Evolutionary conservation across 208 protist species (phyloP), one percentile per base, ranked within the genome.

Genomic region (Lotmaria passim): DNA sequence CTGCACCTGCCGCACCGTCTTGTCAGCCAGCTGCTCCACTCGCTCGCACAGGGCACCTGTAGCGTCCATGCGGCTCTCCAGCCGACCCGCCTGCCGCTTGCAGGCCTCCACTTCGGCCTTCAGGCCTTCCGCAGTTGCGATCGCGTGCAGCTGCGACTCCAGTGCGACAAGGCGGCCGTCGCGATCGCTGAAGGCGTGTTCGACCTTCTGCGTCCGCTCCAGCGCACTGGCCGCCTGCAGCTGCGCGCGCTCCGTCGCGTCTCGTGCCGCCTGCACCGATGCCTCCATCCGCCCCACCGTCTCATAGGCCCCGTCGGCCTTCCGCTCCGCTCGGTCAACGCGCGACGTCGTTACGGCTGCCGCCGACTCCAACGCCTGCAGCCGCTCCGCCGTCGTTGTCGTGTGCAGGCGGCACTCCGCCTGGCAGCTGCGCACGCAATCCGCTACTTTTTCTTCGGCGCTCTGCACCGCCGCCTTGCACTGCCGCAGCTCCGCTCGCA

Each of bases 291-390:
- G 76, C 12, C 62, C 65, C 21, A 57, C 72, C 7, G 69, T 65
- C 23, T 91, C 85, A 47, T 87, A 78, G 34, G 81, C 80, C 26
- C 78, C 67, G 59, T 93, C 85, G 1, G 82, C 69, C 74, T 89
- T 93, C 43, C 81, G 75, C 79, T 95, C 87, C 38, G 84, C 87
- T 6, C 85, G 73, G 51, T 93, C 87, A 23, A 93, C 59, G 26
- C 83, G 81, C 11, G 82, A 88, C 21, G 63, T 23, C n/a, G 63
- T 58, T 5, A 89, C 82, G 3, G 86, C 81, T 33, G 65, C 72
- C 41, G 61, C 75, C 36, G 87, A 77, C 71, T 95, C 90, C n/a
- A 93, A 57, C 53, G 83, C 73, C n/a, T 75, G 62, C n/a, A 95
- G 60, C 14, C 86, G 80, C 69, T 93, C 87, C 70, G 73, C 75